These are phyloP conservation scores for Przewalskia tangutica DNA, from an alignment of 257 asterid species.

Conservation along the genomic window DNA sequence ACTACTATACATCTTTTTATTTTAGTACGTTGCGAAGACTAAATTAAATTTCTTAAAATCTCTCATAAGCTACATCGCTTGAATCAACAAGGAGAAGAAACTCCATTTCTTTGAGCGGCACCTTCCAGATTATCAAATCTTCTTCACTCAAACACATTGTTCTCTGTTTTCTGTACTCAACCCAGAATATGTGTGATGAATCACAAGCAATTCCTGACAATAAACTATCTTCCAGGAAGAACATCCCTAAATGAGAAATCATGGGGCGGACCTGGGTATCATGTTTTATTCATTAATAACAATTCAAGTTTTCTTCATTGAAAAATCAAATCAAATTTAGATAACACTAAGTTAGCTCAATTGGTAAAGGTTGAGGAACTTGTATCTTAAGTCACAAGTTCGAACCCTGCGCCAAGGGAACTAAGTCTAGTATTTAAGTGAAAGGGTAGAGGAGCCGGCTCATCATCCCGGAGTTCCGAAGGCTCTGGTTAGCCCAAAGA, in stretches of 20 bases:
- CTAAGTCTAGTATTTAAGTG: not conserved
- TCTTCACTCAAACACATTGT: not conserved
- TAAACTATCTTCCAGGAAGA: conserved; percentile 43
- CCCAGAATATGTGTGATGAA: not conserved
- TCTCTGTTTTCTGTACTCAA: not conserved
- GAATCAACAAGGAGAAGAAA: not conserved
- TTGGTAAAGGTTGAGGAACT: not conserved
- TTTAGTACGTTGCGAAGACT: not conserved
- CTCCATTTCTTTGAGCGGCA: not conserved
- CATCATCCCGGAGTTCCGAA: not conserved
- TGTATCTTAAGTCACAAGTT: not conserved
- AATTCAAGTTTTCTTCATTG: not conserved
- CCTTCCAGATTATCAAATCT: not conserved
- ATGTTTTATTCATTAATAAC: not conserved
- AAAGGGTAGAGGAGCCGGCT: not conserved
- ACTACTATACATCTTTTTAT: not conserved
- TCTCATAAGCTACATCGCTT: not conserved
- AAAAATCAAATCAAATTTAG: not conserved
- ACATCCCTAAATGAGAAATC: conserved; percentile 64
- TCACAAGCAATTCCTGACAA: not conserved
- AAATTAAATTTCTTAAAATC: not conserved
- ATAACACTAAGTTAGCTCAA: not conserved
- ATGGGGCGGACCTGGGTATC: conserved; percentile 61
- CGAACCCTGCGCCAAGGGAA: not conserved
- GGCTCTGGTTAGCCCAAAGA: not conserved